Conservation (phyloP, 73 alveolate genomes). For the Halteria grandinella region DNA sequence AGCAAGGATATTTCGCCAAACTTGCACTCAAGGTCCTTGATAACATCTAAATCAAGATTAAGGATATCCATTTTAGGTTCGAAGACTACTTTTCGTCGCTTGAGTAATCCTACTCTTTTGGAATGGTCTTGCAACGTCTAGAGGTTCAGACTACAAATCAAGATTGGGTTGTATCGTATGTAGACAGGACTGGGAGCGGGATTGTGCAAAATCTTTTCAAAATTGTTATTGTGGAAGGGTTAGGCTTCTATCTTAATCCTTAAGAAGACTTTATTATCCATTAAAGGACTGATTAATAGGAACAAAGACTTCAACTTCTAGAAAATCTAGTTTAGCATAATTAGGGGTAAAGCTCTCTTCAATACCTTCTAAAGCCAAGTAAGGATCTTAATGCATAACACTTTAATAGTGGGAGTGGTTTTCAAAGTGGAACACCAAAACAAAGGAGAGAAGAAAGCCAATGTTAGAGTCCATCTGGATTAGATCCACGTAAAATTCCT, state of each 20-base stretch:
- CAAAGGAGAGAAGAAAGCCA: neutral
- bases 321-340: neutral
- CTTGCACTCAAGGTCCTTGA: constrained; percentile 30
- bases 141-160: constrained; percentile 26
- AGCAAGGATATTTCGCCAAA: constrained; percentile 32
- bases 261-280: constrained; percentile 12
- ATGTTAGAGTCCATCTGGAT: constrained; percentile 5
- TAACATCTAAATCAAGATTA: constrained; percentile 2
- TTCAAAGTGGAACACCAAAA: constrained; percentile 12
- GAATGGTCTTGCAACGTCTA: neutral
- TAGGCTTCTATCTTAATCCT: constrained; percentile 37
- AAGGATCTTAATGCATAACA: constrained; percentile 2
- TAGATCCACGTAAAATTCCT: neutral
- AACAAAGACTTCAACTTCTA: constrained; percentile 1
- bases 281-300: constrained; percentile 4
- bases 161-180: constrained; percentile 1
- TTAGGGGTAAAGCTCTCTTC: neutral
- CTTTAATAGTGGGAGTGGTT: constrained; percentile 7
- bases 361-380: constrained; percentile 24
- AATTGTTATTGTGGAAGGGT: constrained; percentile 8
- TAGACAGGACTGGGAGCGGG: constrained; percentile 28
- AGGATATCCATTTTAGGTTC: constrained; percentile 21
- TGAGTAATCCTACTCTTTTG: constrained; percentile 5
- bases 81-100: constrained; percentile 33
- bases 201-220: neutral